These are phyloP conservation scores for Daldinia bambusicola DNA, from an alignment of 495 filamentous ascomycete species.

Conservation along the genomic window DNA sequence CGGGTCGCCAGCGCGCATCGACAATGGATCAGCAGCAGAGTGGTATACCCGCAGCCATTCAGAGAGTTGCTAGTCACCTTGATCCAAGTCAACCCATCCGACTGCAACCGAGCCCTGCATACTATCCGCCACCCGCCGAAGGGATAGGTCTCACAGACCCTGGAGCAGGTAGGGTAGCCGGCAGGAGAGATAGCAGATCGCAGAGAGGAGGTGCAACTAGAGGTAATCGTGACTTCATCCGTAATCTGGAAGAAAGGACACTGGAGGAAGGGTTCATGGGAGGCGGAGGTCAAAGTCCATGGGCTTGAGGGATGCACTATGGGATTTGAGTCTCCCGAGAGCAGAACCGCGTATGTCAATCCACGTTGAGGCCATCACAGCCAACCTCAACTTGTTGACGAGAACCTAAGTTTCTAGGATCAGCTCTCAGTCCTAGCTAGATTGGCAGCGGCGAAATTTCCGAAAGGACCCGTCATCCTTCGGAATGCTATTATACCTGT, in stretches of 20 bases:
- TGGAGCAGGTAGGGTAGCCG: slow-evolving; percentile 69
- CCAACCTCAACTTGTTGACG: slow-evolving; percentile 8
- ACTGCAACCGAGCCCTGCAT: slow-evolving; percentile 94
- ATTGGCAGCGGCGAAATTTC: slow-evolving; percentile 7
- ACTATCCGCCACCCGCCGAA: slow-evolving; percentile 95
- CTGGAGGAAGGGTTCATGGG: slow-evolving; percentile 83
- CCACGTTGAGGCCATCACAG: slow-evolving; percentile 2
- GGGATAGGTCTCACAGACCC: slow-evolving; percentile 67
- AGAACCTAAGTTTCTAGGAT: slow-evolving; percentile 10
- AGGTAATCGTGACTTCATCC: slow-evolving; percentile 88
- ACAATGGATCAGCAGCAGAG: slow-evolving; percentile 94
- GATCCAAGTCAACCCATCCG: slow-evolving; percentile 95
- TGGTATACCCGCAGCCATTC: slow-evolving; percentile 91
- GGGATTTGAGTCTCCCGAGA: slow-evolving; percentile 1
- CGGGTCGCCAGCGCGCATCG: slow-evolving; percentile 87
- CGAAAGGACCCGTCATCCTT: slow-evolving; percentile 10
- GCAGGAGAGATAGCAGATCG: slow-evolving; percentile 80
- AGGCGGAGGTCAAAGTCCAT: slow-evolving; percentile 55
- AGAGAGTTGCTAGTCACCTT: slow-evolving; percentile 95
- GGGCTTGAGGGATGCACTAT: slow-evolving; percentile 56
- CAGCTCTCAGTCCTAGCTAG: slow-evolving; percentile 9
- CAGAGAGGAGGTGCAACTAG: slow-evolving; percentile 62
- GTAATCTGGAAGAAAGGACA: slow-evolving; percentile 91
- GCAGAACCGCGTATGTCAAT: slow-evolving; percentile 15
- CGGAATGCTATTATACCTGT: slow-evolving; percentile 1